Evolutionary conservation across 2,329 filamentous ascomycete species (phyloP).

Genomic region (Trichoderma aggressivum): DNA sequence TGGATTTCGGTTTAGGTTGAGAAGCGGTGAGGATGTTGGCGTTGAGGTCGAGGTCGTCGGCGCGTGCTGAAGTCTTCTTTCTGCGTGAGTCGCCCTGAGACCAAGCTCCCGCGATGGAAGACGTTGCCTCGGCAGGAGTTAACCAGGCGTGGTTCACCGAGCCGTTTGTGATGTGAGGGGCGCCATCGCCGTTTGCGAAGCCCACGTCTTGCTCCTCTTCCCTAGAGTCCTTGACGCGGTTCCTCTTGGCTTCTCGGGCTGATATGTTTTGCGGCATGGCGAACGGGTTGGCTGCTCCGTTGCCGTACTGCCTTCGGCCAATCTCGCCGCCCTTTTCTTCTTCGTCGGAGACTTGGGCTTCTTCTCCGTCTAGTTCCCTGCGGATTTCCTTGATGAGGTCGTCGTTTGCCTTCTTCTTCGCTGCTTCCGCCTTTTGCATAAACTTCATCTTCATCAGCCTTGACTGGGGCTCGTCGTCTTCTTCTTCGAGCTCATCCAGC

Average conservation of each 20-base stretch:
- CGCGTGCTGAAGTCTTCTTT: conserved; percentile 35
- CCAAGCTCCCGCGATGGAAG: conserved; percentile 40
- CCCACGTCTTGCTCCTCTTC: conserved; percentile 23
- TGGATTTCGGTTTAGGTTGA: conserved; percentile 31
- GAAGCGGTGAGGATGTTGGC: conserved; percentile 34
- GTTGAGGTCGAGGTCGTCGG: conserved; percentile 41
- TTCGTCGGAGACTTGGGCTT: conserved; percentile 47
- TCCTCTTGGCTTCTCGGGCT: conserved; percentile 30
- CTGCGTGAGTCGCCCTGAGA: conserved; percentile 37
- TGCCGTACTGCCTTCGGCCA: conserved; percentile 70
- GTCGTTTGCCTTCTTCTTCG: conserved; percentile 75
- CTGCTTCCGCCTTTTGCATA: conserved; percentile 84
- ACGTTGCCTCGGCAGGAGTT: conserved; percentile 24
- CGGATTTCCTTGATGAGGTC: conserved; percentile 67
- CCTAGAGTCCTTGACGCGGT: conserved; percentile 24
- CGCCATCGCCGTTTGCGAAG: conserved; percentile 24
- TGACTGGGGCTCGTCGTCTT: conserved; percentile 55
- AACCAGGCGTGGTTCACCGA: conserved; percentile 23
- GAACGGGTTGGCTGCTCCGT: conserved; percentile 34
- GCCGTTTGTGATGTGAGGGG: conserved; percentile 23
- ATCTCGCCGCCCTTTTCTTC: conserved; percentile 56
- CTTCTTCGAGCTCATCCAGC: conserved; percentile 42
- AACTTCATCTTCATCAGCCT: conserved; percentile 84
- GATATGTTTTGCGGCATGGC: conserved; percentile 24
- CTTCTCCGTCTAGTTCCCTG: conserved; percentile 65